These are phyloP conservation scores for Melaleuca quinquenervia DNA, from an alignment of 345 rosid species.

Conservation along the genomic window DNA sequence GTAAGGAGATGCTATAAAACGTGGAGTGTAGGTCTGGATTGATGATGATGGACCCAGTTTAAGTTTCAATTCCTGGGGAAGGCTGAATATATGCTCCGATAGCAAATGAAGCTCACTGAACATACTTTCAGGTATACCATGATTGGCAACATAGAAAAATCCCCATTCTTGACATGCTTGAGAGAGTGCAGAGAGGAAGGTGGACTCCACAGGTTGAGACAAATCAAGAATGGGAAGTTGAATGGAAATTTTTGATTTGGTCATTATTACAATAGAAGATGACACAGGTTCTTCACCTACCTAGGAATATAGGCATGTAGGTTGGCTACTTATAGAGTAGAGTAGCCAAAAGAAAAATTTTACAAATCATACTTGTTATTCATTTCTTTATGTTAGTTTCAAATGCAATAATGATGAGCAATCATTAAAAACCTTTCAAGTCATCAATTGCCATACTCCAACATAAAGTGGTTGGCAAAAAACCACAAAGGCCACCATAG, in stretches of 20 bases:
- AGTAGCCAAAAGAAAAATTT: neutral
- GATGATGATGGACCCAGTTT: slow-evolving; percentile 41
- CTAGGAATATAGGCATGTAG: neutral
- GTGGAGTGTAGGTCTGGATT: slow-evolving; percentile 45
- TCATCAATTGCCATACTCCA: neutral
- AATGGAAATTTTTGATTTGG: slow-evolving; percentile 18
- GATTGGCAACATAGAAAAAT: slow-evolving; percentile 59
- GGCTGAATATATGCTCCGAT: slow-evolving; percentile 34
- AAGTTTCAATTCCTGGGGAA: slow-evolving; percentile 45
- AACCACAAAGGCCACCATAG: neutral
- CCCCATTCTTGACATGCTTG: slow-evolving; percentile 62
- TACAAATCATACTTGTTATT: neutral
- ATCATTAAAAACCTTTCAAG: slow-evolving; percentile 1
- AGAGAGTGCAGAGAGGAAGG: slow-evolving; percentile 34
- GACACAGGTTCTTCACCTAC: neutral
- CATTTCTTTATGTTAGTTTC: neutral
- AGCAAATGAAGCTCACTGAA: slow-evolving; percentile 17
- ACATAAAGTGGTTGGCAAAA: neutral
- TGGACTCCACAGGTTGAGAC: slow-evolving; percentile 25
- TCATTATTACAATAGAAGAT: slow-evolving; percentile 18
- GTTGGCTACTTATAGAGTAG: slow-evolving; percentile 5
- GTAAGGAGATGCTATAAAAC: slow-evolving; percentile 65
- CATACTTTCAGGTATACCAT: slow-evolving; percentile 41
- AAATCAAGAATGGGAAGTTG: slow-evolving; percentile 64
- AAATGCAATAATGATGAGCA: neutral